phyloP scores from a whole-genome alignment of 140 eudicot genomes.

The Anethum foeniculum region DNA sequence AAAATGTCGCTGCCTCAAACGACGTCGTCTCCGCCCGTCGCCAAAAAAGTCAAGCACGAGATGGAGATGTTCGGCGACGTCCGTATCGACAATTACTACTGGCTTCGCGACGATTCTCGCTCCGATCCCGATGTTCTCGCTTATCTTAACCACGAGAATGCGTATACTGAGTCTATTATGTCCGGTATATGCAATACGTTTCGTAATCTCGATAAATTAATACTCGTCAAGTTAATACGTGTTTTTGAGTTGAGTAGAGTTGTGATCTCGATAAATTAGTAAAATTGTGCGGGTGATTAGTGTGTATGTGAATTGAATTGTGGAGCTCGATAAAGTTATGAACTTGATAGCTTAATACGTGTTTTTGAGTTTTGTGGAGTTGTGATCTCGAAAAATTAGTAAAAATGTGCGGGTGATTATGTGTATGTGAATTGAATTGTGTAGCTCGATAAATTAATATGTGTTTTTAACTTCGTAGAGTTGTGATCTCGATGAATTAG shows the following conservation, averaged over 20 bases:
- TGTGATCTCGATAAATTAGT: background rate
- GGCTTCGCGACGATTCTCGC: slow-evolving; percentile 95
- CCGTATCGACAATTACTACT: slow-evolving; percentile 76
- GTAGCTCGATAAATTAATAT: no score
- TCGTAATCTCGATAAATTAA: background rate
- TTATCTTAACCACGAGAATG: slow-evolving; percentile 57
- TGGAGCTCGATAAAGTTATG: no score
- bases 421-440: no score
- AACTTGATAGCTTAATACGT: no score
- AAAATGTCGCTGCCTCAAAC: background rate
- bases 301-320: no score
- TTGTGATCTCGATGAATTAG: no score
- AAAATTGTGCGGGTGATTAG: no score
- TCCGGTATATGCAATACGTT: slow-evolving; percentile 34
- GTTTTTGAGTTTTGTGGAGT: no score
- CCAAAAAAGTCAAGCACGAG: slow-evolving; percentile 70
- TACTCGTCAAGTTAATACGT: background rate
- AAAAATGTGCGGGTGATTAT: no score
- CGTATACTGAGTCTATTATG: slow-evolving; percentile 58
- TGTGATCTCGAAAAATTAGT: no score
- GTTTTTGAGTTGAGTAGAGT: background rate
- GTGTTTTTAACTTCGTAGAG: no score
- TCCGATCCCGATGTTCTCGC: slow-evolving; percentile 50
- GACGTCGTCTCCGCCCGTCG: slow-evolving; percentile 42
- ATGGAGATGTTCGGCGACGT: slow-evolving; percentile 86